Evolutionary conservation across 2,329 filamentous ascomycete genomes (phyloP).

Genomic region (Metarhizium rileyi): DNA sequence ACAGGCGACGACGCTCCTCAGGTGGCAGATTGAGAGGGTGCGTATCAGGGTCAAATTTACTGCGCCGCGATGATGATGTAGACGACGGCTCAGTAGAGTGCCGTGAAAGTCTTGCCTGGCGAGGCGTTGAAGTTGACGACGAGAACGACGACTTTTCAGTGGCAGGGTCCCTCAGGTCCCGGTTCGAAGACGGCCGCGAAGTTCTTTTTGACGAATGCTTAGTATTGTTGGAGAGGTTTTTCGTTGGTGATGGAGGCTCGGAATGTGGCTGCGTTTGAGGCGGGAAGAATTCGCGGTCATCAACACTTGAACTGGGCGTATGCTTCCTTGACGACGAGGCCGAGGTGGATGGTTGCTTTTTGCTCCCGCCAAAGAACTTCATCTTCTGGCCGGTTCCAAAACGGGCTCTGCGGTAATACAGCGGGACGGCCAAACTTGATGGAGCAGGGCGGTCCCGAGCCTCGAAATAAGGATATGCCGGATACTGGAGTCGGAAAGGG

Average conservation of each 20-base stretch:
- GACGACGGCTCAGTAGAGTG: constrained; percentile 38
- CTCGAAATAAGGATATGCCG: constrained; percentile 32
- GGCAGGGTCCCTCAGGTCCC: constrained; percentile 11
- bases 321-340: constrained; percentile 28
- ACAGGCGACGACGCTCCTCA: constrained; percentile 73
- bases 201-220: constrained; percentile 19
- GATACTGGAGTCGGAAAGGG: constrained; percentile 17
- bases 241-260: constrained; percentile 29
- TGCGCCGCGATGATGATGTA: constrained; percentile 36
- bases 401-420: neutral
- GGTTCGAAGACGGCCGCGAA: constrained; percentile 22
- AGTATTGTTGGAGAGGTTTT: constrained; percentile 21
- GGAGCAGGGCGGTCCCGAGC: constrained; percentile 24
- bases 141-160: constrained; percentile 13
- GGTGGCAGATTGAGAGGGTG: constrained; percentile 87
- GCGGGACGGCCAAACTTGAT: constrained; percentile 12
- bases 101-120: constrained; percentile 35
- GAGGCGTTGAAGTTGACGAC: constrained; percentile 19
- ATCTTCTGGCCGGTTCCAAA: constrained; percentile 25
- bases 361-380: constrained; percentile 40
- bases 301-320: constrained; percentile 22
- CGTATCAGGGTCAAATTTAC: constrained; percentile 56
- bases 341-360: constrained; percentile 25
- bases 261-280: constrained; percentile 21
- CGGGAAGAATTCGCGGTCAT: constrained; percentile 27